Conservation (phyloP, 371 early-diverging fungal species). For the Rhizopus microsporus region DNA sequence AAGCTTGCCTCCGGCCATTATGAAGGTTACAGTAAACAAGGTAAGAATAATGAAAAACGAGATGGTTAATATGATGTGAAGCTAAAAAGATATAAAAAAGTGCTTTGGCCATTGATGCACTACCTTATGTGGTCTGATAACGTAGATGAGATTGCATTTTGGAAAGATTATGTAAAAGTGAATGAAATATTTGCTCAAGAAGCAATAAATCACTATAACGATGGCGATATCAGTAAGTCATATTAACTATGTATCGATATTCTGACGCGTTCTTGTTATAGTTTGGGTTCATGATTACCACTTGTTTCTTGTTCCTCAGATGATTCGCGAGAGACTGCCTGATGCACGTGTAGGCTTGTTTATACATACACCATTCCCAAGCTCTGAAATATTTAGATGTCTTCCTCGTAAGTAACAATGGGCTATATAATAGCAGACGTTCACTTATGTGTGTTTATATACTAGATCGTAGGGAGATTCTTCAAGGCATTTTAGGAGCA, state of each 20-base stretch:
- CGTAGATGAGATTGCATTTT: conserved; percentile 74
- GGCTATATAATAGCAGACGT: conserved; percentile 41
- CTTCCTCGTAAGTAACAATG: conserved; percentile 71
- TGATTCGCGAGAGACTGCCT: conserved; percentile 69
- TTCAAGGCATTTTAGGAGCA: conserved; percentile 89
- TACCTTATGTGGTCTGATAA: conserved; percentile 88
- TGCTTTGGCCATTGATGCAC: conserved; percentile 98
- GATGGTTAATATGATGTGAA: neutral
- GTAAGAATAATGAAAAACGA: conserved; percentile 39
- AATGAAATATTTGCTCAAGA: conserved; percentile 86
- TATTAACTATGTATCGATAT: conserved; percentile 72
- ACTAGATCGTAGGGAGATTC: conserved; percentile 83
- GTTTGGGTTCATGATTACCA: conserved; percentile 99
- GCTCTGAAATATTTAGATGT: conserved; percentile 88
- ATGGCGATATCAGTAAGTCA: conserved; percentile 83
- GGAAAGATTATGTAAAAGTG: conserved; percentile 87
- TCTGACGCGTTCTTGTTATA: conserved; percentile 81
- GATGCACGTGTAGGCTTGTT: conserved; percentile 97
- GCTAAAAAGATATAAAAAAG: conserved; percentile 28
- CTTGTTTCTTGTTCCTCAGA: conserved; percentile 93
- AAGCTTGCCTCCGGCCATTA: conserved; percentile 75
- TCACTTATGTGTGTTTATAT: conserved; percentile 5
- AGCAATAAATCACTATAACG: conserved; percentile 70
- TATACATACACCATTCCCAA: conserved; percentile 98
- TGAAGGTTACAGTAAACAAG: conserved; percentile 92